Conservation (phyloP, 352 stramenopile species). For the Lagenidium giganteum region DNA sequence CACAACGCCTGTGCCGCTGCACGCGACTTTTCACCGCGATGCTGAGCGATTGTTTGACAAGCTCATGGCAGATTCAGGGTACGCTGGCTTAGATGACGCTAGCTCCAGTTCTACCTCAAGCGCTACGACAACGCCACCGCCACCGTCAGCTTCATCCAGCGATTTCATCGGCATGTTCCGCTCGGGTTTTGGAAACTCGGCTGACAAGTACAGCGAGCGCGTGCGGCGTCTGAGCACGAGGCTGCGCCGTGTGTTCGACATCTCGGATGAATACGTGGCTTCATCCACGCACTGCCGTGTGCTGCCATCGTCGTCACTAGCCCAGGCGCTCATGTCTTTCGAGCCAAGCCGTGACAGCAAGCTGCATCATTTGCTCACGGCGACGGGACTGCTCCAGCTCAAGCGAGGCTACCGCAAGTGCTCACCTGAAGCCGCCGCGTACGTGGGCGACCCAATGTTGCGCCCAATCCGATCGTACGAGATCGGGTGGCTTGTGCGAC, state of each 20-base stretch:
- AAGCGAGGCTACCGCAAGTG: constrained; percentile 66
- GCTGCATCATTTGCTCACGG: constrained; percentile 58
- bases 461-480: constrained; percentile 82
- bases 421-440: constrained; percentile 53
- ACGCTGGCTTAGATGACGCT: constrained; percentile 16
- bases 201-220: constrained; percentile 37
- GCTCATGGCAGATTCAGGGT: constrained; percentile 49
- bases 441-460: constrained; percentile 81
- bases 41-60: constrained; percentile 84
- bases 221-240: constrained; percentile 67
- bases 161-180: constrained; percentile 18
- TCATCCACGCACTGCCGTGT: constrained; percentile 62
- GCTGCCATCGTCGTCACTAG: constrained; percentile 9
- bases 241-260: constrained; percentile 75
- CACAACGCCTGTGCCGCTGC: constrained; percentile 54
- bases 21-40: constrained; percentile 74
- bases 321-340: constrained; percentile 41
- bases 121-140: constrained; percentile 21
- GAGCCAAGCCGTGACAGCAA: constrained; percentile 51
- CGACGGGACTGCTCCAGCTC: constrained; percentile 57
- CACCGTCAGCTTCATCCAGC: constrained; percentile 24
- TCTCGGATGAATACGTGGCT: constrained; percentile 82
- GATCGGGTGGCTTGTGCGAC: constrained; percentile 64
- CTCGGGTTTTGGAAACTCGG: constrained; percentile 2
- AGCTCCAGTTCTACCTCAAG: constrained; percentile 12